A percentile compares a stretch with the other conserved stretches of the same genome.
Evolutionary conservation across 2,329 filamentous ascomycete genomes (phyloP).

Genomic region (Conoideocrella luteorostrata): DNA sequence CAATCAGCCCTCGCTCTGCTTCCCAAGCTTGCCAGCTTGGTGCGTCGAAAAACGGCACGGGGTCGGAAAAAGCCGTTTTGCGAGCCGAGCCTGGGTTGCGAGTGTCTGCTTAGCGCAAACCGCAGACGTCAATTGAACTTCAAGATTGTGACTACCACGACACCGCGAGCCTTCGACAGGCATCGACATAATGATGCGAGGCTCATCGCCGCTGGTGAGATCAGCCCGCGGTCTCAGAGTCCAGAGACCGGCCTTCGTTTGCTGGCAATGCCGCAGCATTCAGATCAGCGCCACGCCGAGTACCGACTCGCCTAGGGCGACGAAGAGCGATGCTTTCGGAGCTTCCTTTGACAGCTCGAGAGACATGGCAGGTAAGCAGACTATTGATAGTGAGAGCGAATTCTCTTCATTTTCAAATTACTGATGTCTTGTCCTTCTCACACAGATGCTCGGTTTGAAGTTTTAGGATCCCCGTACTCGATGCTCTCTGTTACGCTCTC

Average conservation of each 20-base stretch:
- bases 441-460: conserved; percentile 88
- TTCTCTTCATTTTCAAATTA: background rate
- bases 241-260: conserved; percentile 32
- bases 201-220: conserved; percentile 33
- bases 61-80: conserved; percentile 25
- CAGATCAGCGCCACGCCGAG: conserved; percentile 58
- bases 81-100: conserved; percentile 4
- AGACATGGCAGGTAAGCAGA: conserved; percentile 43
- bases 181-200: conserved; percentile 31
- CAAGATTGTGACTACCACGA: conserved; percentile 2
- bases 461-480: conserved; percentile 85
- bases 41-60: too few species aligned
- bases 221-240: conserved; percentile 25
- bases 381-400: background rate
- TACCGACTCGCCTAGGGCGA: conserved; percentile 44
- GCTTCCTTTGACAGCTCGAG: conserved; percentile 35
- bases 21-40: background rate
- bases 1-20: background rate
- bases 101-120: background rate
- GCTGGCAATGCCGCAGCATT: conserved; percentile 52
- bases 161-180: background rate
- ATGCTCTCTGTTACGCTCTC: conserved; percentile 89
- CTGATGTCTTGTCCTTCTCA: background rate
- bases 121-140: background rate
- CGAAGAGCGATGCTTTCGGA: conserved; percentile 50